phyloP scores from a whole-genome alignment of 202 grass and related monocot genomes.

The Carex arenaria region DNA sequence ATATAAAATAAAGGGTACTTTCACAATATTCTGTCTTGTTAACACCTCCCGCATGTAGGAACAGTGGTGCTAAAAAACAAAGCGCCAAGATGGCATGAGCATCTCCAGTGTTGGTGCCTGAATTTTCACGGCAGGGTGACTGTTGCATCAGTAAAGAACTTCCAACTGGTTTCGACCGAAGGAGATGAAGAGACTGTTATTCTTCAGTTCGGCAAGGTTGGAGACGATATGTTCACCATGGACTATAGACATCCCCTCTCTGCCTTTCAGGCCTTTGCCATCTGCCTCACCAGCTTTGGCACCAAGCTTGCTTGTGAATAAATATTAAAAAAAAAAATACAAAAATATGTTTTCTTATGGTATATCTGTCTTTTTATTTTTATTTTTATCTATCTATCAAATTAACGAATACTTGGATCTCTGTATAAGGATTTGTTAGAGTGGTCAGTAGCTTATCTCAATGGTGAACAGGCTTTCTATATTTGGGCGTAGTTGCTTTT shows the following conservation, averaged over 20 bases:
- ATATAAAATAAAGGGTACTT: not conserved
- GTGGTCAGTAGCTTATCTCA: not conserved
- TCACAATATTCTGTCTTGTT: not conserved
- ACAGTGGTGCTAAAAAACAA: constrained; percentile 64
- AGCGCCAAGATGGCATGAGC: constrained; percentile 79
- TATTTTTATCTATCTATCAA: not conserved
- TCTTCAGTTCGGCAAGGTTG: constrained; percentile 82
- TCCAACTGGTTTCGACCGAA: constrained; percentile 57
- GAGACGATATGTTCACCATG: constrained; percentile 70
- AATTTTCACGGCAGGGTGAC: constrained; percentile 87
- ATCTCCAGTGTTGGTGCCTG: constrained; percentile 88
- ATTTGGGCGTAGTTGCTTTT: not conserved
- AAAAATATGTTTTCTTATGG: constrained; percentile 3
- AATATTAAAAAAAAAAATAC: constrained; percentile 9
- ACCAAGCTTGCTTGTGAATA: constrained; percentile 98
- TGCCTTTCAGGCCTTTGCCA: constrained; percentile 81
- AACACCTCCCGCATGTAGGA: not conserved
- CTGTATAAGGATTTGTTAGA: not conserved
- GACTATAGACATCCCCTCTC: constrained; percentile 83
- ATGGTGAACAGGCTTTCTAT: not conserved
- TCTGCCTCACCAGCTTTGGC: constrained; percentile 91
- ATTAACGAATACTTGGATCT: constrained; percentile 16
- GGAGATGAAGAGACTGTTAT: constrained; percentile 79
- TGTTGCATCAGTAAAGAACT: constrained; percentile 79
- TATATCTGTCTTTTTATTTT: not conserved